These are phyloP conservation scores for Claviceps maximensis DNA, from an alignment of 2,329 filamentous ascomycete genomes.

Conservation along the genomic window DNA sequence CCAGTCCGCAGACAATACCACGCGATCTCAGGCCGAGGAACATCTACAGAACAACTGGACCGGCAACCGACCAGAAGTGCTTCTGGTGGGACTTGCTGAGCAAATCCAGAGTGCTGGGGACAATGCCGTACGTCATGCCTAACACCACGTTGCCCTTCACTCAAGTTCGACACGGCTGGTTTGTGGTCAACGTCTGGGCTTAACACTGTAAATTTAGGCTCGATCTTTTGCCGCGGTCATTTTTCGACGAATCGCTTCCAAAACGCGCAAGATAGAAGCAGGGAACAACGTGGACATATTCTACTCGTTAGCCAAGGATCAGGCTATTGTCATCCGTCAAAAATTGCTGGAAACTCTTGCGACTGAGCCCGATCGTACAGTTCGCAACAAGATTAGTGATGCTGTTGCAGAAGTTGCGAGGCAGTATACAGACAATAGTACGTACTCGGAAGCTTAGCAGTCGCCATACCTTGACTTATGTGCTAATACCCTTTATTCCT, in stretches of 20 bases:
- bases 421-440: constrained; percentile 88
- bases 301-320: constrained; percentile 59
- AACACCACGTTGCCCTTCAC: background rate
- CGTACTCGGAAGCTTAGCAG: constrained; percentile 18
- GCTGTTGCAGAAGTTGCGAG: constrained; percentile 92
- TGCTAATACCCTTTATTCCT: background rate
- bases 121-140: constrained; percentile 40
- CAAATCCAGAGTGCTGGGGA: constrained; percentile 73
- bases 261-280: constrained; percentile 63
- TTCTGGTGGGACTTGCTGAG: constrained; percentile 89
- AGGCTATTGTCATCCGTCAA: constrained; percentile 65
- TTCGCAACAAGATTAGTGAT: constrained; percentile 93
- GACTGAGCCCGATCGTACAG: constrained; percentile 56
- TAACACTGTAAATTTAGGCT: constrained; percentile 38
- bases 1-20: constrained; percentile 76
- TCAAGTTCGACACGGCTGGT: background rate
- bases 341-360: constrained; percentile 71
- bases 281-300: constrained; percentile 74
- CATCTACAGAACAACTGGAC: constrained; percentile 89
- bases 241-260: constrained; percentile 85
- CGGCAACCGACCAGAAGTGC: constrained; percentile 62
- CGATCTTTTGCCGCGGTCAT: constrained; percentile 88
- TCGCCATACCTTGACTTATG: too few species aligned
- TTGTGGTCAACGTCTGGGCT: background rate
- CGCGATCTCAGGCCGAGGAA: constrained; percentile 78